These are phyloP conservation scores for Pochonia chlamydosporia DNA, from an alignment of 2,329 filamentous ascomycete genomes.

Conservation along the genomic window DNA sequence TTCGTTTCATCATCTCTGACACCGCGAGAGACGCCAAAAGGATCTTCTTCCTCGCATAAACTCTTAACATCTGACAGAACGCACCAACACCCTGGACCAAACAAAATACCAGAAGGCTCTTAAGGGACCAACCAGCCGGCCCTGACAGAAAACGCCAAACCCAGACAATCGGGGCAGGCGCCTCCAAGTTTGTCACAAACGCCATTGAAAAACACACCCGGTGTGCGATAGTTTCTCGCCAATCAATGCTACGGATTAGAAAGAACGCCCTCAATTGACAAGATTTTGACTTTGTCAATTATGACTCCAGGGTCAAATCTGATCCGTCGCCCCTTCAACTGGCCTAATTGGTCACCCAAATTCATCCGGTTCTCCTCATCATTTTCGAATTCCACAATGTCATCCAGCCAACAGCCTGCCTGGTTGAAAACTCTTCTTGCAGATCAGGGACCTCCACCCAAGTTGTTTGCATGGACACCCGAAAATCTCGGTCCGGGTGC, in stretches of 20 bases:
- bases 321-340: neutral
- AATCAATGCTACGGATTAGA: too few species aligned
- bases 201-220: neutral
- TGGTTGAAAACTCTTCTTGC: conserved; percentile 28
- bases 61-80: neutral
- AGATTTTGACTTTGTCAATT: neutral
- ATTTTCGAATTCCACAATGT: neutral
- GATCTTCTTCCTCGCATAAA: neutral
- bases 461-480: conserved; percentile 30
- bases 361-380: neutral
- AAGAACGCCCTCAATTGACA: too few species aligned
- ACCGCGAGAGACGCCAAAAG: neutral
- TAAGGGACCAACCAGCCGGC: neutral
- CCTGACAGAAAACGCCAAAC: neutral
- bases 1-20: too few species aligned
- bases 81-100: neutral
- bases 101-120: neutral
- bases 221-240: neutral
- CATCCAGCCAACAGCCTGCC: conserved; percentile 6
- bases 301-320: neutral
- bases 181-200: neutral
- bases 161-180: neutral
- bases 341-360: neutral
- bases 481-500: conserved; percentile 19
- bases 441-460: conserved; percentile 21